These are phyloP conservation scores for Termitomyces sp. DNA, from an alignment of 768 basidiomycete species.

Conservation along the genomic window DNA sequence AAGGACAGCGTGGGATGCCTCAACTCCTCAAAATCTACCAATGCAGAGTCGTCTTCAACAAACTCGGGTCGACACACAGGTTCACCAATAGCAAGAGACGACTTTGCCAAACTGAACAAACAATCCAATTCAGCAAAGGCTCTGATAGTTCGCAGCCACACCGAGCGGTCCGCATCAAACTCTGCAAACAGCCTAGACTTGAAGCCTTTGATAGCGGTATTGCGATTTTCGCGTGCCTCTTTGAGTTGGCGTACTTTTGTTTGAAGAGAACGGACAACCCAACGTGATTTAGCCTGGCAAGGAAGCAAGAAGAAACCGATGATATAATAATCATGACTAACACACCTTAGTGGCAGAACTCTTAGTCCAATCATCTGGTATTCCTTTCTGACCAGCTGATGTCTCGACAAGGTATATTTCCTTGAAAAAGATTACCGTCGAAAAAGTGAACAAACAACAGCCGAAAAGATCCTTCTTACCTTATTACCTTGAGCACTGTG, in stretches of 20 bases:
- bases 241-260: constrained; percentile 75
- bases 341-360: constrained; percentile 72
- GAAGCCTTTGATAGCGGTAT: constrained; percentile 76
- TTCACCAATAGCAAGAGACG: constrained; percentile 86
- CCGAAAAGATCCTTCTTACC: constrained; percentile 28
- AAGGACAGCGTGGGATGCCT: constrained; percentile 84
- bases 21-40: constrained; percentile 83
- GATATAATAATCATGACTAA: neutral
- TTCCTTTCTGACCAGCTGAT: constrained; percentile 46
- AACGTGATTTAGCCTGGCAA: constrained; percentile 65
- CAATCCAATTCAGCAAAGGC: constrained; percentile 96
- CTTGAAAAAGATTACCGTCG: constrained; percentile 26
- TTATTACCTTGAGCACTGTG: constrained; percentile 81
- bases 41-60: constrained; percentile 73
- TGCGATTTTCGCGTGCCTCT: constrained; percentile 89
- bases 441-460: no score
- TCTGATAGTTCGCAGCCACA: constrained; percentile 81
- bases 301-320: neutral
- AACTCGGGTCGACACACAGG: constrained; percentile 92
- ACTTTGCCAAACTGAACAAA: constrained; percentile 84
- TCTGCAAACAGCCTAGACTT: constrained; percentile 72
- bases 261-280: constrained; percentile 68
- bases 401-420: constrained; percentile 91
- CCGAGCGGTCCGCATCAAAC: constrained; percentile 73
- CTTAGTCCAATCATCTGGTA: constrained; percentile 86